Base-by-base conservation (phyloP, 176 grass and related monocot genomes). In the Raddia guianensis region DNA sequence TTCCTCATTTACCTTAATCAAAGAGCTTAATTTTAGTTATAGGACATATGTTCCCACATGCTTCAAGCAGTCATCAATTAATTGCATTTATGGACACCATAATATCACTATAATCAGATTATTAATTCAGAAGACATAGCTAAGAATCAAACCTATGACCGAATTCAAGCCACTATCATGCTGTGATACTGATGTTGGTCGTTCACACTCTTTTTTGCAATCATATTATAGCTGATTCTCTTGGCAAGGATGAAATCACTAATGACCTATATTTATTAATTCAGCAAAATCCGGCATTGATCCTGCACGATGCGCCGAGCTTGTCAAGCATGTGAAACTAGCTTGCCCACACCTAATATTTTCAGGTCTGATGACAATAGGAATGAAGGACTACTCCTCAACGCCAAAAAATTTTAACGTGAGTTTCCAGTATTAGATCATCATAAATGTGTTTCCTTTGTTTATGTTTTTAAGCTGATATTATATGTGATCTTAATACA, bases 281-380 rank as follows among this genome's bases (percentile, higher is more conserved):
- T 70, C 88, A 98, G 95, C 90, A 86, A 95, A 98, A 93, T 98
- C 86, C 70, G 95, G 95, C 57, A 79, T 98, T 0, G 90, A 95
- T 73, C 92, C 90, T 56, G 89, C 86, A 49, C 77, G 46, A 72
- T 98, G 95, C 3, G 61, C 89, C 37, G 84, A 98, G 56, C 66
- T 98, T 70, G 92, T 86, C 21, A 94, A 86, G 66, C 90, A 98
- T 75, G 95, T 98, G 61, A 95, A 87, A 58, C 37, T 89, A 45
- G 64, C 47, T 19, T 98, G 95, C 72, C 90, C 92, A 35, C 78
- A 93, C 72, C 86, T 94, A 21, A 63, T 93, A 85, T 90, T 97
- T 75, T 94, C 94, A 80, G 94, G 94, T 75, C 62, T 97, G 61
- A 97, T 94, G 94, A 97, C 91, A 32, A 97, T 97, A 55, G 91